phyloP scores from a whole-genome alignment of 495 filamentous ascomycete genomes.

The Daldinia vernicosa region DNA sequence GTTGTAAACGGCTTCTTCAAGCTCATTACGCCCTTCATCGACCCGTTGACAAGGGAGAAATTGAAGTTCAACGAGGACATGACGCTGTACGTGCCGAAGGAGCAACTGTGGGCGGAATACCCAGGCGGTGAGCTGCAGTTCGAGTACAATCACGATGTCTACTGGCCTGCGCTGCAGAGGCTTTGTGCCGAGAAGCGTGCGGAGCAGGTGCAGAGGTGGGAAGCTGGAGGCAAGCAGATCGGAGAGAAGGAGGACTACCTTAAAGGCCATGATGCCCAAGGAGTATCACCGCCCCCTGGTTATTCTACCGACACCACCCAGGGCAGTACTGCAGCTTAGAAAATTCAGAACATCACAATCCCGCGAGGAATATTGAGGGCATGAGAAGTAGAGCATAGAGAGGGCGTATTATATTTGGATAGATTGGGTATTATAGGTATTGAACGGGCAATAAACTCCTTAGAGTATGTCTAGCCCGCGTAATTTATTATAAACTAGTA shows the following conservation, averaged over 20 bases:
- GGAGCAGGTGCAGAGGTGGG: slow-evolving; percentile 74
- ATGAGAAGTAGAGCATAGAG: not conserved
- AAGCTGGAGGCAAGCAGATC: slow-evolving; percentile 76
- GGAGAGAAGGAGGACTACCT: slow-evolving; percentile 88
- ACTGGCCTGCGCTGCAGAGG: slow-evolving; percentile 86
- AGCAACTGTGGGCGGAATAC: slow-evolving; percentile 78
- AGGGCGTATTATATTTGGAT: not conserved
- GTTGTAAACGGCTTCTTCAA: slow-evolving; percentile 92
- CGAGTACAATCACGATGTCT: slow-evolving; percentile 83
- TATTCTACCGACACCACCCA: slow-evolving; percentile 19
- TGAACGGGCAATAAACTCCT: not conserved
- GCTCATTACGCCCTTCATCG: slow-evolving; percentile 93
- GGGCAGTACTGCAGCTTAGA: not conserved
- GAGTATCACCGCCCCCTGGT: slow-evolving; percentile 25
- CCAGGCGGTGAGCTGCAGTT: slow-evolving; percentile 74
- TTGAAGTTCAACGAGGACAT: slow-evolving; percentile 94
- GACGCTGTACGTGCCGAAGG: slow-evolving; percentile 74
- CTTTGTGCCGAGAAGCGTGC: slow-evolving; percentile 69
- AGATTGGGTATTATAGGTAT: not conserved
- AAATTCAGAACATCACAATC: not conserved
- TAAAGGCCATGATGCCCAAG: slow-evolving; percentile 56
- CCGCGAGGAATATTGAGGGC: not conserved
- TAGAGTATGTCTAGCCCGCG: not conserved
- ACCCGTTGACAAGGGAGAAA: slow-evolving; percentile 89
- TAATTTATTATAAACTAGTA: slow-evolving; percentile 6